phyloP scores from a whole-genome alignment of 768 basidiomycete species.

The Trametes sanguinea region DNA sequence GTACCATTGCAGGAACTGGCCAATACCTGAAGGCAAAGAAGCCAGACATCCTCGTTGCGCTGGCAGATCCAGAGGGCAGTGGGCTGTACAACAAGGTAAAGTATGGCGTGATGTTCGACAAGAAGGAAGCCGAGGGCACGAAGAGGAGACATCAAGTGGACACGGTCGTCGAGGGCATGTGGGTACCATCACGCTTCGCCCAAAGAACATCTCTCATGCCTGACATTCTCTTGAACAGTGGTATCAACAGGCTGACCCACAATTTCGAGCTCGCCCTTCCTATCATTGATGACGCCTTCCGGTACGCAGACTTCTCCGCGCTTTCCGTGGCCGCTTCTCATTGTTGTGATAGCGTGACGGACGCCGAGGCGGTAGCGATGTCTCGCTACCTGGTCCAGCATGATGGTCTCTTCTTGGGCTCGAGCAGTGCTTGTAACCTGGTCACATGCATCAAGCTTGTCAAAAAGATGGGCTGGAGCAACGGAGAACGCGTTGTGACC shows the following conservation, averaged over 20 bases:
- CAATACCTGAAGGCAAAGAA: slow-evolving; percentile 77
- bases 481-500: slow-evolving; percentile 78
- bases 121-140: slow-evolving; percentile 90
- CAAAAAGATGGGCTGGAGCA: slow-evolving; percentile 66
- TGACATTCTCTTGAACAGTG: slow-evolving; percentile 47
- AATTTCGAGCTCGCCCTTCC: slow-evolving; percentile 87
- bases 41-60: slow-evolving; percentile 62
- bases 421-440: slow-evolving; percentile 94
- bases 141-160: slow-evolving; percentile 94
- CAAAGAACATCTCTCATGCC: background rate
- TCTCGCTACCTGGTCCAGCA: slow-evolving; percentile 87
- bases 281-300: slow-evolving; percentile 86
- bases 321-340: background rate
- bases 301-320: slow-evolving; percentile 45
- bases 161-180: slow-evolving; percentile 94
- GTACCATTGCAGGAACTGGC: slow-evolving; percentile 88
- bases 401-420: slow-evolving; percentile 94
- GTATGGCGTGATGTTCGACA: slow-evolving; percentile 92
- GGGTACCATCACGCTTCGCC: slow-evolving; percentile 19
- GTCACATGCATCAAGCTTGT: slow-evolving; percentile 86
- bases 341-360: slow-evolving; percentile 66
- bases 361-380: slow-evolving; percentile 95
- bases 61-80: slow-evolving; percentile 93
- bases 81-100: slow-evolving; percentile 96
- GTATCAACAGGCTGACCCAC: slow-evolving; percentile 89